Percentiles rank a stretch among this genome's conserved stretches.
phyloP scores from a whole-genome alignment of 495 filamentous ascomycete species.

The Echria macrotheca region DNA sequence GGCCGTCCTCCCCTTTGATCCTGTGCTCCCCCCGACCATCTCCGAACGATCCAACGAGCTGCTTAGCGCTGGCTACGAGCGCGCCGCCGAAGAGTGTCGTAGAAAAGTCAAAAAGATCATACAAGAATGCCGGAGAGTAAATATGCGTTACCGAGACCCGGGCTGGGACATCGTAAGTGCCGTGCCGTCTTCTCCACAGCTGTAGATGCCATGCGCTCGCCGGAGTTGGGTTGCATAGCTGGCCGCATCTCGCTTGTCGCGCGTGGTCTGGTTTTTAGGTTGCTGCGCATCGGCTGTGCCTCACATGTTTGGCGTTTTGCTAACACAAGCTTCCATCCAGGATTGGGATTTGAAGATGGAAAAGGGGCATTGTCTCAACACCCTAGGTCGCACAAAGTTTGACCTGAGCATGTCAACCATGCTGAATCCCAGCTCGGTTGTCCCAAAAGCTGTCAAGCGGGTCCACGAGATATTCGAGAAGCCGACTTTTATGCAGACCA shows the following conservation, averaged over 20 bases:
- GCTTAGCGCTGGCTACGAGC: conserved; percentile 59
- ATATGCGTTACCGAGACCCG: conserved; percentile 85
- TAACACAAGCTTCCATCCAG: conserved; percentile 17
- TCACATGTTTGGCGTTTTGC: not conserved
- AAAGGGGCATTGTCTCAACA: conserved; percentile 43
- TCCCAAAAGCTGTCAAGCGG: conserved; percentile 63
- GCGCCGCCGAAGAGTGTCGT: conserved; percentile 66
- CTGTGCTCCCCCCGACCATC: conserved; percentile 39
- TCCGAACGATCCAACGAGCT: conserved; percentile 45
- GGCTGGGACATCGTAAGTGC: conserved; percentile 73
- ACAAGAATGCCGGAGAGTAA: conserved; percentile 75
- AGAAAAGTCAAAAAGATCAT: conserved; percentile 82
- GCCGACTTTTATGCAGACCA: conserved; percentile 74
- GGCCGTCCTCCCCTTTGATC: conserved; percentile 43
- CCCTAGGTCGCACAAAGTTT: conserved; percentile 39
- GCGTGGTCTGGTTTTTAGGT: not conserved
- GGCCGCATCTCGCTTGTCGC: conserved; percentile 5
- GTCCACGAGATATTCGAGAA: conserved; percentile 84
- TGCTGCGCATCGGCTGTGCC: no score
- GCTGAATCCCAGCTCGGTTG: conserved; percentile 34
- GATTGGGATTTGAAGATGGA: conserved; percentile 49
- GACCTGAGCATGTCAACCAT: conserved; percentile 33
- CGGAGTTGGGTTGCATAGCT: conserved; percentile 9
- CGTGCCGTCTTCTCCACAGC: no score
- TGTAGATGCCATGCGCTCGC: no score